Evolutionary conservation across 805 yeast species (phyloP).

Genomic region (Monosporozyma siamensis): DNA sequence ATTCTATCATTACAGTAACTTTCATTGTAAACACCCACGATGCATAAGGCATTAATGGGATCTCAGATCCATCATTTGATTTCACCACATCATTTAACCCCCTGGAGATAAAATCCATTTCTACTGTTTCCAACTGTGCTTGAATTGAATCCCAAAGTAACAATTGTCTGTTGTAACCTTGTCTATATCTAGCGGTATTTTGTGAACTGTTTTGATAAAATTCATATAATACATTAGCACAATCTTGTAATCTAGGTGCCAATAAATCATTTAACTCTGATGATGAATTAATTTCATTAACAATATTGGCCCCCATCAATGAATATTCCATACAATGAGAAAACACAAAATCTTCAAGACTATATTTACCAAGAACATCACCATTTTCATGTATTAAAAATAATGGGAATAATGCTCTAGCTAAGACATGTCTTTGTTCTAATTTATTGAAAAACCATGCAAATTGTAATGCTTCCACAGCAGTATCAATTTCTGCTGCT

Average conservation of each 20-base stretch:
- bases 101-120: constrained; percentile 34
- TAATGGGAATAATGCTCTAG: constrained; percentile 55
- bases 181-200: constrained; percentile 79
- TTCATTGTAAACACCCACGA: constrained; percentile 63
- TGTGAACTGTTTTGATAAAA: constrained; percentile 40
- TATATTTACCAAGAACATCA: constrained; percentile 44
- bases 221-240: constrained; percentile 39
- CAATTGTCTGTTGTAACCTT: constrained; percentile 49
- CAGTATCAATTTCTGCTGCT: constrained; percentile 24
- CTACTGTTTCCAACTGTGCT: constrained; percentile 60
- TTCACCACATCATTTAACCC: constrained; percentile 20
- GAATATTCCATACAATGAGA: constrained; percentile 38
- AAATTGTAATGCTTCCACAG: constrained; percentile 27
- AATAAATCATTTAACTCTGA: constrained; percentile 6
- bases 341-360: constrained; percentile 31
- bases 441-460: constrained; percentile 29
- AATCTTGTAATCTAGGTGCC: constrained; percentile 32
- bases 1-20: constrained; percentile 59
- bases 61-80: constrained; percentile 8
- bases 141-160: constrained; percentile 72
- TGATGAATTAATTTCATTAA: neutral
- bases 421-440: constrained; percentile 34
- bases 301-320: constrained; percentile 9
- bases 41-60: constrained; percentile 53
- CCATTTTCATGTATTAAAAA: constrained; percentile 55